Evolutionary conservation across 768 basidiomycete genomes (phyloP).

Genomic region (Xerocomellus amylosporus): DNA sequence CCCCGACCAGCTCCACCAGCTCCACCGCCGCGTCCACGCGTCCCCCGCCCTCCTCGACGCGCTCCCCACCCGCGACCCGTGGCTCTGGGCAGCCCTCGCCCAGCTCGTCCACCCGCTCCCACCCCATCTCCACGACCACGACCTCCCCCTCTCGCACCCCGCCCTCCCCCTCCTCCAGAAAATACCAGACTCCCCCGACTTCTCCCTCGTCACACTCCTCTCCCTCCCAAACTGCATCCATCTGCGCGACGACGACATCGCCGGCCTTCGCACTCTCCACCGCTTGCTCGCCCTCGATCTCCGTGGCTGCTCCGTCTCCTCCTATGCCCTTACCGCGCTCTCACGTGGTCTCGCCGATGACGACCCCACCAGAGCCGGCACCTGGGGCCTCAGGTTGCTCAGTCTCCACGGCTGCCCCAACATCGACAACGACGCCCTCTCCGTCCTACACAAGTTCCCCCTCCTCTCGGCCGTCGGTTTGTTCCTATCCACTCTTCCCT

Average conservation of each 20-base stretch:
- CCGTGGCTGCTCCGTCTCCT: slow-evolving; percentile 49
- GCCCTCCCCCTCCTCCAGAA: slow-evolving; percentile 56
- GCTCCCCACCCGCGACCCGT: slow-evolving; percentile 45
- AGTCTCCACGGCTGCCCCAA: slow-evolving; percentile 51
- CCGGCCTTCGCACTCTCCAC: slow-evolving; percentile 49
- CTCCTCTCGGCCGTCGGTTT: slow-evolving; percentile 61
- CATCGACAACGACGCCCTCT: slow-evolving; percentile 45
- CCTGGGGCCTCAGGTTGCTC: slow-evolving; percentile 60
- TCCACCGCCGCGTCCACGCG: slow-evolving; percentile 41
- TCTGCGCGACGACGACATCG: slow-evolving; percentile 58
- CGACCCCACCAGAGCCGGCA: slow-evolving; percentile 35
- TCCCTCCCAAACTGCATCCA: slow-evolving; percentile 53
- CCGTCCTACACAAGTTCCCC: slow-evolving; percentile 46
- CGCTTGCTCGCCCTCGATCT: slow-evolving; percentile 63
- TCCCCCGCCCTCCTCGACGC: slow-evolving; percentile 44
- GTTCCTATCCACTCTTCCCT: slow-evolving; percentile 21
- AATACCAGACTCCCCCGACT: slow-evolving; percentile 52
- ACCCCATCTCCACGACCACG: slow-evolving; percentile 26
- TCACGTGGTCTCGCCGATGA: slow-evolving; percentile 40
- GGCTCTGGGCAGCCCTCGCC: slow-evolving; percentile 58
- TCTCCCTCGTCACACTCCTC: slow-evolving; percentile 64
- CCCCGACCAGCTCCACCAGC: slow-evolving; percentile 35
- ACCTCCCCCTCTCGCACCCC: slow-evolving; percentile 51
- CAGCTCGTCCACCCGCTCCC: slow-evolving; percentile 62
- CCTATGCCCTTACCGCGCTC: slow-evolving; percentile 52